These are phyloP conservation scores for Macadamia tetraphylla DNA, from an alignment of 164 flowering plant genomes.

Conservation along the genomic window DNA sequence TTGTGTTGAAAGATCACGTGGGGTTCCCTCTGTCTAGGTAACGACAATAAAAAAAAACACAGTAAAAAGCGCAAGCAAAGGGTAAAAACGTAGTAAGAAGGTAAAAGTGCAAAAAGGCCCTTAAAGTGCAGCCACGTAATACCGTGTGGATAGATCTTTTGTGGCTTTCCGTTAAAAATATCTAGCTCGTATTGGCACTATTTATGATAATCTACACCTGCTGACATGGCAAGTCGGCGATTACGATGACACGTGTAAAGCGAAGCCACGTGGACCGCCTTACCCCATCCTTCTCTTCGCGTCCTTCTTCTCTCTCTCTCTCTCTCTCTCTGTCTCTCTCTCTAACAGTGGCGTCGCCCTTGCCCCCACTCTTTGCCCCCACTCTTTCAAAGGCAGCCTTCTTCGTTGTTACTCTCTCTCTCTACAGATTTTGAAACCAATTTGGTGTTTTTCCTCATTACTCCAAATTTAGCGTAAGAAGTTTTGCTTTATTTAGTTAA, in stretches of 20 bases:
- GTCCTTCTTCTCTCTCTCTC: not conserved
- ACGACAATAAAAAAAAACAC: too few relatives aligned
- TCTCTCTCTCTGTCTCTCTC: not conserved
- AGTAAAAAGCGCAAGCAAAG: too few relatives aligned
- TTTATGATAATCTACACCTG: not conserved
- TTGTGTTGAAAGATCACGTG: too few relatives aligned
- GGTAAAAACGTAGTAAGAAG: too few relatives aligned
- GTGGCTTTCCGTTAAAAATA: constrained; percentile 9
- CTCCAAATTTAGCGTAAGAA: not conserved
- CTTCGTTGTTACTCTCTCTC: not conserved
- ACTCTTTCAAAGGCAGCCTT: not conserved
- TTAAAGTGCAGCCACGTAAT: not conserved
- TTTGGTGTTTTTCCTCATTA: not conserved
- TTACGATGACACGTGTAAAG: constrained; percentile 33
- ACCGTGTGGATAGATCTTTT: not conserved
- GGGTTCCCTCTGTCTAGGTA: too few relatives aligned
- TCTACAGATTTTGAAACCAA: not conserved
- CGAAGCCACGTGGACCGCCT: constrained; percentile 2
- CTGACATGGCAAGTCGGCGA: constrained; percentile 22
- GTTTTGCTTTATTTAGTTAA: not conserved
- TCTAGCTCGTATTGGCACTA: constrained; percentile 11
- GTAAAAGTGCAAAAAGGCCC: too few relatives aligned
- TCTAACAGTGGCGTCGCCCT: not conserved
- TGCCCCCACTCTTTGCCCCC: not conserved
- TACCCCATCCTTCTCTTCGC: too few relatives aligned